Conservation (phyloP, 2,329 filamentous ascomycete species). For the Paecilomyces dactylethromorphus region DNA sequence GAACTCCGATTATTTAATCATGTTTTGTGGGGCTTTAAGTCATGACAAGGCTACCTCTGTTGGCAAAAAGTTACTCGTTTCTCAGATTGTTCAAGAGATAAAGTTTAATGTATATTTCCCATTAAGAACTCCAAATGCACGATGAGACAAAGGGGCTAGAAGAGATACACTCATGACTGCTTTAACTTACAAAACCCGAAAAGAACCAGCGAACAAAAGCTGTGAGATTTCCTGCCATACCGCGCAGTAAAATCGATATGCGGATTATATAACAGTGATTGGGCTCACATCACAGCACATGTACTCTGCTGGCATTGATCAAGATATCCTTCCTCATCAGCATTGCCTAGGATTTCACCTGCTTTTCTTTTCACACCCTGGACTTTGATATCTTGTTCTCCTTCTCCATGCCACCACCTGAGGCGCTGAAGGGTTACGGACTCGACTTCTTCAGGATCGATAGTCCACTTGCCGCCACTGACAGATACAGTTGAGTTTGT, state of each 20-base stretch:
- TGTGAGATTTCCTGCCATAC: background rate
- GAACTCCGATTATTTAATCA: too few relatives aligned
- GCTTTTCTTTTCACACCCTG: slow-evolving; percentile 62
- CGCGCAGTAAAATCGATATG: background rate
- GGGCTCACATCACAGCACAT: slow-evolving; percentile 45
- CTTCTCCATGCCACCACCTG: slow-evolving; percentile 88
- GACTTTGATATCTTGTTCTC: slow-evolving; percentile 72
- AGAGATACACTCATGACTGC: background rate
- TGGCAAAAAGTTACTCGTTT: too few relatives aligned
- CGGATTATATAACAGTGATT: background rate
- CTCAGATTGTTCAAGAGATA: background rate
- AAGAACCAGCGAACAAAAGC: background rate
- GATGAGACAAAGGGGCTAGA: too few relatives aligned
- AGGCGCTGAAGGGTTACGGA: slow-evolving; percentile 67
- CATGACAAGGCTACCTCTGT: too few relatives aligned
- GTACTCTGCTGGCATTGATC: slow-evolving; percentile 50
- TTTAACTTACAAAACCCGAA: background rate
- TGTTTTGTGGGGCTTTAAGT: too few relatives aligned
- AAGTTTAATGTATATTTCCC: too few relatives aligned
- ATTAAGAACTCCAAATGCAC: too few relatives aligned
- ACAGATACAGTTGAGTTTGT: slow-evolving; percentile 66
- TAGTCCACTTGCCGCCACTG: slow-evolving; percentile 83
- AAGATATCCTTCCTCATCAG: slow-evolving; percentile 71
- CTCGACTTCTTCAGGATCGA: slow-evolving; percentile 65
- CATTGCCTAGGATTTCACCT: slow-evolving; percentile 35